A percentile compares a stretch with the other conserved stretches of the same genome.
Evolutionary conservation across 2,329 filamentous ascomycete species (phyloP).

Genomic region (Cercospora beticola): DNA sequence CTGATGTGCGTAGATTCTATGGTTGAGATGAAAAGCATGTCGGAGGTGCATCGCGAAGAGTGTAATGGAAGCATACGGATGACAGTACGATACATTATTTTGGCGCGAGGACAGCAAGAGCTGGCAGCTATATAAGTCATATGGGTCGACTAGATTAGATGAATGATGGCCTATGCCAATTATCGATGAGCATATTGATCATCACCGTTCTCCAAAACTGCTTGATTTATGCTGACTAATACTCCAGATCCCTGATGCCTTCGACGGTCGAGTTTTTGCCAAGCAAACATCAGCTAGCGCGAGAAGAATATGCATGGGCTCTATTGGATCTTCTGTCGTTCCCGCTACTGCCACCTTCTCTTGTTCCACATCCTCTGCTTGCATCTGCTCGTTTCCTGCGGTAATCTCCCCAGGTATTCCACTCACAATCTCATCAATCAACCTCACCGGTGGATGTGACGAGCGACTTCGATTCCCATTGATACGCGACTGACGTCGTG

Average conservation of each 20-base stretch:
- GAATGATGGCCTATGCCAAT: neutral
- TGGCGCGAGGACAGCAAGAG: neutral
- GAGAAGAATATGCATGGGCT: neutral
- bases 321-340: neutral
- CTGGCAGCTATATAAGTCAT: neutral
- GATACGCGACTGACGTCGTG: neutral
- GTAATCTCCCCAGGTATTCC: too few relatives aligned
- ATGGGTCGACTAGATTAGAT: neutral
- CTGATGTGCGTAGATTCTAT: slow-evolving; percentile 1
- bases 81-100: neutral
- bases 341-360: neutral
- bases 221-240: neutral
- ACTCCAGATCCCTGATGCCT: neutral
- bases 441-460: too few relatives aligned
- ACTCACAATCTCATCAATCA: too few relatives aligned
- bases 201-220: neutral
- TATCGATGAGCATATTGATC: neutral
- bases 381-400: too few relatives aligned
- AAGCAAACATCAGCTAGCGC: neutral
- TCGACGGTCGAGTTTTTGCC: neutral
- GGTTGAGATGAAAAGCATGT: neutral
- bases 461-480: too few relatives aligned
- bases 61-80: neutral
- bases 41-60: neutral
- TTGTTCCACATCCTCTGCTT: too few relatives aligned